phyloP scores from a whole-genome alignment of 1,284 basidiomycete genomes.

The Boletellus deceptivus region DNA sequence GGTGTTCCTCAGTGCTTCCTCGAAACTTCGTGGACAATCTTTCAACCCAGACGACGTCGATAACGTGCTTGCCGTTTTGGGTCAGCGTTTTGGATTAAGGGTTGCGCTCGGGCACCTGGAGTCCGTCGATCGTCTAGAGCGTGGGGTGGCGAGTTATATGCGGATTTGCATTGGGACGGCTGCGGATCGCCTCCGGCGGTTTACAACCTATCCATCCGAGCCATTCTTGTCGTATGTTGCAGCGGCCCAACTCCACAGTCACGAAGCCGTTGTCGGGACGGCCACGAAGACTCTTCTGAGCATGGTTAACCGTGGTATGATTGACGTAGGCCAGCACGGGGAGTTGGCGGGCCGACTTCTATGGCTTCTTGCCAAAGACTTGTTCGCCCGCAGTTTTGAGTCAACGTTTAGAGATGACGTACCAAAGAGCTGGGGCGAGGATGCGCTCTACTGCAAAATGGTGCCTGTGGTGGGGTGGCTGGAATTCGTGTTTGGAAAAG shows the following conservation, averaged over 20 bases:
- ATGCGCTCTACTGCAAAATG: slow-evolving; percentile 8
- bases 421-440: not conserved
- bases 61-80: slow-evolving; percentile 6
- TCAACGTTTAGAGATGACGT: not conserved
- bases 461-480: slow-evolving; percentile 9
- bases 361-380: slow-evolving; percentile 14
- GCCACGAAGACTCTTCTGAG: not conserved
- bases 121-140: slow-evolving; percentile 3
- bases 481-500: slow-evolving; percentile 8
- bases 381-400: not conserved
- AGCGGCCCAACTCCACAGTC: not conserved
- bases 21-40: not conserved
- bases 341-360: slow-evolving; percentile 9
- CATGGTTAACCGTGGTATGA: slow-evolving; percentile 5
- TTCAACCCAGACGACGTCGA: not conserved
- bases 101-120: slow-evolving; percentile 5
- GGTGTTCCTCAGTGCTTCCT: not conserved
- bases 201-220: slow-evolving; percentile 11
- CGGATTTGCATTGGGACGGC: slow-evolving; percentile 3
- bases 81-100: slow-evolving; percentile 9
- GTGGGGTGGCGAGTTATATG: slow-evolving; percentile 9
- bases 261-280: fast-evolving
- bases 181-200: slow-evolving; percentile 2
- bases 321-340: slow-evolving; percentile 6
- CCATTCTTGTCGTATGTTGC: slow-evolving; percentile 12